Base-by-base conservation (phyloP, 768 basidiomycete genomes). In the Serpula lacrymans region DNA sequence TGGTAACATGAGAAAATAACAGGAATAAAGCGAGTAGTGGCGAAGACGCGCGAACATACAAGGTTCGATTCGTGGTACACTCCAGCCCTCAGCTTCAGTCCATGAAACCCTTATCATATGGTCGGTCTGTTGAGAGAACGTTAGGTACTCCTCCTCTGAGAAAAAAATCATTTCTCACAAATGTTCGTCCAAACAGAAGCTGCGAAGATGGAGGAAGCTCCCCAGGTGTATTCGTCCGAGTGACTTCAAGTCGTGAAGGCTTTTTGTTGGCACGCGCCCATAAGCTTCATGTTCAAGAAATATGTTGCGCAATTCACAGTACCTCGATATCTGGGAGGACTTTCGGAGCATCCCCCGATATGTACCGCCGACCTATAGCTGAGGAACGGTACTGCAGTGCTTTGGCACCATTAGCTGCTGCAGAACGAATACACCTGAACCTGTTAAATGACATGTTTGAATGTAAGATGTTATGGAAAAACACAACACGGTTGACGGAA, bases 41-140 rank as follows among this genome's bases (percentile, higher is more conserved):
- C 16, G 35, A 37, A 24, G 31, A 38, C 6, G 23, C 40, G 6
- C 23, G 18, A 9, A 69, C 86, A 50, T 48, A 88, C 89, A 95
- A 43, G 92, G 90, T 51, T 74, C 71, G 47, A 97, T 95, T 52
- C 80, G 69, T 2, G 93, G 93, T 2, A 70, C 59, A 16, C 78
- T 84, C 93, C 94, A 97, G 13, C 94, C 94, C 28, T 71, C 70
- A 17, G 68, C 56, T 3, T 70, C 66, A 43, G 74, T 69, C 92
- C 92, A 95, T 14, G 60, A 82, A 65, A 82, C 77, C 28, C 73
- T 81, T 28, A 93, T 62, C 90, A 93, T 93, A 59, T 93, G 89
- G 62, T 93, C 85, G 32, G 86, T 87, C 85, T 84, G 50, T 11
- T 2, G 16, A 41, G 30, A 51, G 43, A 38, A n/a, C n/a, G n/a